Conservation (phyloP, 108 stramenopile genomes). For the Mayamaea pseudoterrestris region DNA sequence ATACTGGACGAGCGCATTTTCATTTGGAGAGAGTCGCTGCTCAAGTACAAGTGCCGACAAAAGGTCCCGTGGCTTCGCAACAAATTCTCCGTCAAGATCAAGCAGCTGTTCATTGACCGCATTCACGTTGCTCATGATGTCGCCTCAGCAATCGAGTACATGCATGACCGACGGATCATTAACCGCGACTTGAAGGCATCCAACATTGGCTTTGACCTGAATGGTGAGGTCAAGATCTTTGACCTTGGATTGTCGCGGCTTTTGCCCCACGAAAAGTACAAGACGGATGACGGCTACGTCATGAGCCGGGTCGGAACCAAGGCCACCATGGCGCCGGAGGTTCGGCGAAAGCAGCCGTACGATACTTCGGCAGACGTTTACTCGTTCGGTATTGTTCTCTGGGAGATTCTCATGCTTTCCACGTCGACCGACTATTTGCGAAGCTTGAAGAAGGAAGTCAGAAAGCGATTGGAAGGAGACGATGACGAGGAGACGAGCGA, state of each 20-base stretch:
- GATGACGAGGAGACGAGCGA: neutral
- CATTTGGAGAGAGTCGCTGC: slow-evolving; percentile 3
- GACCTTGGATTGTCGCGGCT: slow-evolving; percentile 40
- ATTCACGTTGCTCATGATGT: slow-evolving; percentile 35
- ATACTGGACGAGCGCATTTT: slow-evolving; percentile 23
- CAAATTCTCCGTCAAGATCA: slow-evolving; percentile 5
- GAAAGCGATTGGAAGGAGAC: neutral
- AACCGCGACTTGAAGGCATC: slow-evolving; percentile 72
- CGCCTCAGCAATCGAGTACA: slow-evolving; percentile 69
- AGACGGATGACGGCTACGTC: slow-evolving; percentile 16
- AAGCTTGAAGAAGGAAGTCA: neutral
- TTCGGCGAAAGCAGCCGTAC: slow-evolving; percentile 23
- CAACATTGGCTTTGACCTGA: slow-evolving; percentile 32
- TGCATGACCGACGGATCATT: slow-evolving; percentile 88
- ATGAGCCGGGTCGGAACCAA: slow-evolving; percentile 31
- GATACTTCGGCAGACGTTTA: slow-evolving; percentile 39
- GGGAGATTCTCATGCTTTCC: slow-evolving; percentile 22
- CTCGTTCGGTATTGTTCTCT: slow-evolving; percentile 30
- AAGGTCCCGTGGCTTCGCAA: neutral
- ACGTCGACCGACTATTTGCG: slow-evolving; percentile 1
- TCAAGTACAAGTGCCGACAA: neutral
- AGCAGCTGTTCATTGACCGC: slow-evolving; percentile 17
- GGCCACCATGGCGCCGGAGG: slow-evolving; percentile 46
- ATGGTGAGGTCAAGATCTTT: slow-evolving; percentile 28
- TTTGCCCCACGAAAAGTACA: slow-evolving; percentile 1